Evolutionary conservation across 108 stramenopile genomes (phyloP), one percentile per base, ranked within the genome.

Genomic region (Nitzschia inconspicua): DNA sequence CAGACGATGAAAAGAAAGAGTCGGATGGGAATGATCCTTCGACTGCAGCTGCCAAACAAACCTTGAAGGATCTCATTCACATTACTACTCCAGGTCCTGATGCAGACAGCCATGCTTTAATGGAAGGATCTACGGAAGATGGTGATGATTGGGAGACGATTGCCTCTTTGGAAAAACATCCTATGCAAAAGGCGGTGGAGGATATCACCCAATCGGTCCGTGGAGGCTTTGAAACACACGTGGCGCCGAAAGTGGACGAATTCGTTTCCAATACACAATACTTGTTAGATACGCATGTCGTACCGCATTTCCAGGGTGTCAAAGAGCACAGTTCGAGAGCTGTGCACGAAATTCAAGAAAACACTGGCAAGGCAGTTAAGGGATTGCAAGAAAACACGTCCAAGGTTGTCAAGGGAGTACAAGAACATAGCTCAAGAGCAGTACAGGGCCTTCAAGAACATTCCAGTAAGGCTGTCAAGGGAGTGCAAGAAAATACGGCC

Each of bases 221-320:
- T 16, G 44, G 44, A 9, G 44, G 19, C 9, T 18, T 46, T 1
- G 44, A 46, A 20, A 20, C 16, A 18, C 44, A 46, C 18, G 40
- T 47, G 40, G 3, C 14, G 40, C n/a, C 62, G 32, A 52, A 40
- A 39, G 47, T 61, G 10, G 47, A 35, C 3, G 47, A 35, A 18
- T 39, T 24, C 20, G 24, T 47, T 18, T 14, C 34, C 7, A 48
- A 47, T 0, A 4, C 48, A n/a, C 60, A 61, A 25, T 46, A 28
- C 14, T 46, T 29, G 6, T 29, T 61, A n/a, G 62, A 63, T 28
- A 18, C 16, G 0, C 11, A 46, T 0, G 44, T 46, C 9, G 1
- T 18, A 11, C 44, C 44, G 19, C 10, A 46, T 46, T 20, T 46
- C 18, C n/a, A 46, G 8, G 22, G 4, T 5, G 50, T 29, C 28